Conservation (phyloP, 1,139 yeast genomes). For the Suhomyces choctaworum region DNA sequence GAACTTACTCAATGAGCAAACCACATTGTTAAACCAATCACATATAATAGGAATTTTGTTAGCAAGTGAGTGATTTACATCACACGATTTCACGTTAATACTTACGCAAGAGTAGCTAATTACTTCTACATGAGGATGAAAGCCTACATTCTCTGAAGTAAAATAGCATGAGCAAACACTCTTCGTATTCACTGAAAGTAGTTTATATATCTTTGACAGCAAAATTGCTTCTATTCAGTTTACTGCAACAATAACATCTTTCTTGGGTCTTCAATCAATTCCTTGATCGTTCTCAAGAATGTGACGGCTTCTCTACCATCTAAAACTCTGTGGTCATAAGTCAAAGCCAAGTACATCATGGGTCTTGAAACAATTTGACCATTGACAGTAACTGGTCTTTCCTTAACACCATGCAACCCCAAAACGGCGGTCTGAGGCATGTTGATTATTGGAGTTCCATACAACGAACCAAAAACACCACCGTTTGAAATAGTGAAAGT, state of each 20-base stretch:
- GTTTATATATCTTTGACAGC: no score
- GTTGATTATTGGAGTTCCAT: constrained; percentile 98
- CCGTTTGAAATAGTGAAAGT: constrained; percentile 99
- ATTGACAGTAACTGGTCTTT: constrained; percentile 94
- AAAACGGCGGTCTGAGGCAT: constrained; percentile 97
- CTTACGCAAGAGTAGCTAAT: no score
- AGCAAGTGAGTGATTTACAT: no score
- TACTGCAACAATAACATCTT: constrained; percentile 81
- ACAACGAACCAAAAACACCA: constrained; percentile 96
- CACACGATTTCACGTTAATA: no score
- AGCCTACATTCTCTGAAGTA: no score
- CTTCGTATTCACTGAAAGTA: no score
- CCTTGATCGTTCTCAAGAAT: constrained; percentile 93
- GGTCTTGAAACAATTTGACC: constrained; percentile 98
- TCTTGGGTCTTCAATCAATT: constrained; percentile 98
- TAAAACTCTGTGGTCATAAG: constrained; percentile 96
- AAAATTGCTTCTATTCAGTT: constrained; percentile 4
- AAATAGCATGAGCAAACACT: no score
- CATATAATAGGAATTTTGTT: no score
- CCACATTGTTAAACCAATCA: no score
- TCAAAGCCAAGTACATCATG: constrained; percentile 99
- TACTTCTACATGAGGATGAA: no score
- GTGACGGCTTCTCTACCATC: constrained; percentile 99
- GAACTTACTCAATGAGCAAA: no score
- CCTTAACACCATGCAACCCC: constrained; percentile 97